Evolutionary conservation across 805 yeast species (phyloP).

Genomic region (Brettanomyces sp.): DNA sequence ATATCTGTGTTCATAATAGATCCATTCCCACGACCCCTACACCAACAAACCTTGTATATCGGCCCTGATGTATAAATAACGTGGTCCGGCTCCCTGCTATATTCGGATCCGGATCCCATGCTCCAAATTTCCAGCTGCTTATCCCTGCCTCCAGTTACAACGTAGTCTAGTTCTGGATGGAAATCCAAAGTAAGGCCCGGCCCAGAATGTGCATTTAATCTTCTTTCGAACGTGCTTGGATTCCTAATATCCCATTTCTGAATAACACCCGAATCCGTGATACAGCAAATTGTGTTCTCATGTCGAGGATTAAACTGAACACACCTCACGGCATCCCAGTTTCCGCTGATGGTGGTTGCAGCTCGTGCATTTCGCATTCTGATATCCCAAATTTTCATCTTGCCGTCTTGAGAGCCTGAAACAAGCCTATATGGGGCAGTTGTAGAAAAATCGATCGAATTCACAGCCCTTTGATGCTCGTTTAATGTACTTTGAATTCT

Average conservation of each 20-base stretch:
- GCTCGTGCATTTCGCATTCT: conserved; percentile 39
- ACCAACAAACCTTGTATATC: conserved; percentile 69
- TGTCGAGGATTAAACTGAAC: conserved; percentile 47
- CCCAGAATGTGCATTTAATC: conserved; percentile 82
- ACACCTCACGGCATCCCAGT: conserved; percentile 61
- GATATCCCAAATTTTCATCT: conserved; percentile 69
- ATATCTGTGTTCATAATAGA: conserved; percentile 51
- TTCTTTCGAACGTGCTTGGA: conserved; percentile 52
- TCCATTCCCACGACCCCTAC: conserved; percentile 30
- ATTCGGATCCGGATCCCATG: conserved; percentile 31
- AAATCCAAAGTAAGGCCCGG: conserved; percentile 85
- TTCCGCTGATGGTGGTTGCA: conserved; percentile 42
- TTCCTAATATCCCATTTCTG: conserved; percentile 79
- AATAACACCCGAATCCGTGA: conserved; percentile 84
- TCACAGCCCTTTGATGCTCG: conserved; percentile 39
- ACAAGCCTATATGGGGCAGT: conserved; percentile 32
- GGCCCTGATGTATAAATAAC: conserved; percentile 70
- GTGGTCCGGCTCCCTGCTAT: conserved; percentile 49
- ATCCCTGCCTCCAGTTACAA: conserved; percentile 91
- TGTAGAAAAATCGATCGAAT: conserved; percentile 32
- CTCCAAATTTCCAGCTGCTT: conserved; percentile 74
- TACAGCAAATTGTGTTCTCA: conserved; percentile 55
- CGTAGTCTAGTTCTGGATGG: conserved; percentile 75
- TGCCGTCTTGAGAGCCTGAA: conserved; percentile 76
- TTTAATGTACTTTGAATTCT: conserved; percentile 22